Base-by-base conservation (phyloP, 1,284 basidiomycete species). In the Cystobasidium slooffiae region DNA sequence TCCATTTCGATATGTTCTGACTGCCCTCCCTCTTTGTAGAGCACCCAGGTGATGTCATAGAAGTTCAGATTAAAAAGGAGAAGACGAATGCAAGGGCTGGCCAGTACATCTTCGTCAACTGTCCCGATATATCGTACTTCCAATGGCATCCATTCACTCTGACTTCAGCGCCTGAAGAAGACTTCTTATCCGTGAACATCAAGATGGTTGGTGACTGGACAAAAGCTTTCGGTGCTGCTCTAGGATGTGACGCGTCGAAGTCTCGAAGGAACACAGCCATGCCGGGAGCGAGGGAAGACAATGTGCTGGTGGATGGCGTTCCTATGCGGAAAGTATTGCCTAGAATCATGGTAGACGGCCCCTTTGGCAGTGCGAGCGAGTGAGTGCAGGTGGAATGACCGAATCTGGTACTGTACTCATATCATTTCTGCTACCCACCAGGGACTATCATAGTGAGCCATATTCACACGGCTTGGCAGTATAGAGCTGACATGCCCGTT, bases 111-210 rank as follows among this genome's bases (percentile, higher is more conserved):
- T 94, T 94, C 85, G 82, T 95, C 5, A 81, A 81, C 69, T 82
- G 91, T 83, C 93, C 93, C 7, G 91, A 92, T 81, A 85, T 95
- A 49, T 92, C 90, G 10, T 94, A 92, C 85, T 94, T 91, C 86
- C 92, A 95, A 81, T 96, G 93, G 91, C 92, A 95, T 81, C 93
- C 93, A 24, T 94, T 94, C 85, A 94, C 92, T 18, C 87, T 95
- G 77, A 94, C 79, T 18, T 79, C 77, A 6, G 92, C 92, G 0
- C 92, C 92, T 1, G 92, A 94, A 82, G 92, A 94, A 81, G 92
- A 94, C 79, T 94, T 93, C 81, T 88, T 94, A 77, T 93, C 91
- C 0, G 88, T 95, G 18, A 93, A 96, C 82, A 90, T 96, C 79
- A 90, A 93, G 80, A 86, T 91, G 58, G 90, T 87, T 22, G 93